Conservation (phyloP, 2,329 filamentous ascomycete genomes). For the Shiraia bambusicola region DNA sequence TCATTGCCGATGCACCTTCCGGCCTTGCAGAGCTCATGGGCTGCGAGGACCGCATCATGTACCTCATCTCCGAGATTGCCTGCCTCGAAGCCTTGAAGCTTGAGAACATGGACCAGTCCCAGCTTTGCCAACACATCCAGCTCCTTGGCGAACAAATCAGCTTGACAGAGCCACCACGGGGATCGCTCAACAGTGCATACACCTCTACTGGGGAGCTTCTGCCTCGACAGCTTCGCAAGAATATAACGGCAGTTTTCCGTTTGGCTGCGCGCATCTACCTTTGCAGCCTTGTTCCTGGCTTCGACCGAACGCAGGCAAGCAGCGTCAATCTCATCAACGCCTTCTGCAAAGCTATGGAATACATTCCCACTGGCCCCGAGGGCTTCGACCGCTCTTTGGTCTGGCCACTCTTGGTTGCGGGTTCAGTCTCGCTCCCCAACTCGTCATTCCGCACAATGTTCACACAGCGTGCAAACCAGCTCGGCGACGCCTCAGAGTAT, state of each 20-base stretch:
- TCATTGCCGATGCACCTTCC: constrained; percentile 65
- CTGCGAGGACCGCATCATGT: constrained; percentile 96
- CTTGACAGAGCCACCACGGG: constrained; percentile 66
- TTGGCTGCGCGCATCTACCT: constrained; percentile 92
- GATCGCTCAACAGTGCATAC: constrained; percentile 54
- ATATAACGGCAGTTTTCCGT: constrained; percentile 89
- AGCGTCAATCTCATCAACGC: constrained; percentile 77
- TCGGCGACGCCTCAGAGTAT: constrained; percentile 75
- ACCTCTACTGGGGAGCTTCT: constrained; percentile 70
- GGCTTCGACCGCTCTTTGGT: constrained; percentile 89
- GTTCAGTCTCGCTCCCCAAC: constrained; percentile 70
- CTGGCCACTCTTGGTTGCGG: constrained; percentile 90
- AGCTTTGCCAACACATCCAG: constrained; percentile 84
- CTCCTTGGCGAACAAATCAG: constrained; percentile 86
- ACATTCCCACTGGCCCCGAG: constrained; percentile 75
- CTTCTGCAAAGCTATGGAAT: constrained; percentile 73
- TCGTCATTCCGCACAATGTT: constrained; percentile 79
- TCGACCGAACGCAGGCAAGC: constrained; percentile 71
- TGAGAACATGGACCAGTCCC: constrained; percentile 75
- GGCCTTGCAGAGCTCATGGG: constrained; percentile 94
- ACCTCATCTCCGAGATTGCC: constrained; percentile 94
- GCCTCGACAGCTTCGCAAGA: constrained; percentile 79
- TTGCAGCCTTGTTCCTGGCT: constrained; percentile 91
- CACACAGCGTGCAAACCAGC: constrained; percentile 68
- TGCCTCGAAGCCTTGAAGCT: constrained; percentile 88